Conservation (phyloP, 805 yeast genomes). For the Yamadazyma takamatsuzukensis region DNA sequence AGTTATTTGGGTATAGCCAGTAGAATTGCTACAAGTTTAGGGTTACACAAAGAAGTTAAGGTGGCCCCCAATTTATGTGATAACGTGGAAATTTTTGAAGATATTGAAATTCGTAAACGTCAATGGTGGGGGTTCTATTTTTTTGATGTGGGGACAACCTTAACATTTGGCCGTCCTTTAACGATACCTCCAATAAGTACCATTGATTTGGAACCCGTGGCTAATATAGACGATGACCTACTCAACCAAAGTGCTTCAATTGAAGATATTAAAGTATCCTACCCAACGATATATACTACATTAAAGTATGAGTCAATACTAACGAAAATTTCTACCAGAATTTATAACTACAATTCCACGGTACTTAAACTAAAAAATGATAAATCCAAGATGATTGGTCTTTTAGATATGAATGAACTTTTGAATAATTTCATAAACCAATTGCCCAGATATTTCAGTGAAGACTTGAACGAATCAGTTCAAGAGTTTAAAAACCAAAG, state of each 20-base stretch:
- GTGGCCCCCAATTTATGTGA: conserved; percentile 4
- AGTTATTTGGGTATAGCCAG: conserved; percentile 18
- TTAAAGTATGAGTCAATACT: conserved; percentile 18
- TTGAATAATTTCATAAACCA: conserved; percentile 12
- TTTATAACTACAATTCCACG: conserved; percentile 17
- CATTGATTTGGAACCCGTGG: conserved; percentile 16
- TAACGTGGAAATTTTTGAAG: conserved; percentile 14
- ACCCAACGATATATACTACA: conserved; percentile 19
- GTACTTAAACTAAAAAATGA: conserved; percentile 17
- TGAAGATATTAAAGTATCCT: conserved; percentile 12
- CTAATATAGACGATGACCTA: conserved; percentile 16
- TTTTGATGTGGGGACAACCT: conserved; percentile 19
- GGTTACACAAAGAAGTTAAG: conserved; percentile 18
- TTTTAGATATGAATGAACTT: conserved; percentile 17
- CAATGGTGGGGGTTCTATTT: conserved; percentile 22
- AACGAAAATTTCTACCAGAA: conserved; percentile 18
- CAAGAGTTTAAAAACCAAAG: conserved; percentile 3
- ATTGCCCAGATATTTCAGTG: conserved; percentile 14
- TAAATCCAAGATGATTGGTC: conserved; percentile 19
- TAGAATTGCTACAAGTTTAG: conserved; percentile 19
- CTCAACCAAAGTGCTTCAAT: conserved; percentile 9
- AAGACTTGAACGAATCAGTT: conserved; percentile 10
- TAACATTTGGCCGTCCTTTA: conserved; percentile 19
- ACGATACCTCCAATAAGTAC: conserved; percentile 19
- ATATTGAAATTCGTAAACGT: conserved; percentile 16